A percentile compares a stretch with the other conserved stretches of the same genome.
Evolutionary conservation across 495 filamentous ascomycete species (phyloP).

Genomic region (Talaromyces wortmannii): DNA sequence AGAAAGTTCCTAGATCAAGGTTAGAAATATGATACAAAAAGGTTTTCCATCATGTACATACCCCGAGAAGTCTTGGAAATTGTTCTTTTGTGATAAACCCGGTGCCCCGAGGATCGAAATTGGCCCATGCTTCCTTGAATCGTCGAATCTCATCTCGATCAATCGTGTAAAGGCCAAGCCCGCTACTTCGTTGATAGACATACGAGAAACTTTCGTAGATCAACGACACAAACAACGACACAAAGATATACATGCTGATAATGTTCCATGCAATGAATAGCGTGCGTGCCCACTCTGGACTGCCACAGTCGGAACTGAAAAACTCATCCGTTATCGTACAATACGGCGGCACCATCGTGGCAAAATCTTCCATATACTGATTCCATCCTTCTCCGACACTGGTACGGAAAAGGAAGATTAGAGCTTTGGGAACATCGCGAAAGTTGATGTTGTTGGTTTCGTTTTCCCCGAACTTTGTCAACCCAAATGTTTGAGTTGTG

Average conservation of each 20-base stretch:
- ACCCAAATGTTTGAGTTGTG: constrained; percentile 90
- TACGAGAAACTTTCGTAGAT: constrained; percentile 99
- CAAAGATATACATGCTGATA: constrained; percentile 99
- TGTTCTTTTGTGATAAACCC: constrained; percentile 88
- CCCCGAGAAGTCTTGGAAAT: constrained; percentile 83
- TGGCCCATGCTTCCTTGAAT: constrained; percentile 98
- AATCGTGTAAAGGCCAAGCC: constrained; percentile 64
- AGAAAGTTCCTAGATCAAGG: constrained; percentile 60
- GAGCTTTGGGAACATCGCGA: constrained; percentile 82
- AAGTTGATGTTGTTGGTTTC: constrained; percentile 86
- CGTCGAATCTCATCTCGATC: constrained; percentile 87
- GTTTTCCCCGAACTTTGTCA: constrained; percentile 74
- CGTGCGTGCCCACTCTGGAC: constrained; percentile 73
- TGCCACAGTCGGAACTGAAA: constrained; percentile 88
- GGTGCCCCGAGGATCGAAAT: constrained; percentile 82
- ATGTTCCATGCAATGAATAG: constrained; percentile 98
- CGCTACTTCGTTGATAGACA: constrained; percentile 91
- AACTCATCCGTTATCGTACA: constrained; percentile 65
- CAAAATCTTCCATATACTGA: constrained; percentile 92
- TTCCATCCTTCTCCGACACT: constrained; percentile 97
- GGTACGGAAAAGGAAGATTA: constrained; percentile 89
- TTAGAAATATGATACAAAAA: constrained; percentile 2
- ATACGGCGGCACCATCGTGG: constrained; percentile 63
- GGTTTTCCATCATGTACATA: constrained; percentile 22
- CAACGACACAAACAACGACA: constrained; percentile 94